phyloP scores from a whole-genome alignment of 2,329 filamentous ascomycete genomes.

The Ophiostoma sp. region DNA sequence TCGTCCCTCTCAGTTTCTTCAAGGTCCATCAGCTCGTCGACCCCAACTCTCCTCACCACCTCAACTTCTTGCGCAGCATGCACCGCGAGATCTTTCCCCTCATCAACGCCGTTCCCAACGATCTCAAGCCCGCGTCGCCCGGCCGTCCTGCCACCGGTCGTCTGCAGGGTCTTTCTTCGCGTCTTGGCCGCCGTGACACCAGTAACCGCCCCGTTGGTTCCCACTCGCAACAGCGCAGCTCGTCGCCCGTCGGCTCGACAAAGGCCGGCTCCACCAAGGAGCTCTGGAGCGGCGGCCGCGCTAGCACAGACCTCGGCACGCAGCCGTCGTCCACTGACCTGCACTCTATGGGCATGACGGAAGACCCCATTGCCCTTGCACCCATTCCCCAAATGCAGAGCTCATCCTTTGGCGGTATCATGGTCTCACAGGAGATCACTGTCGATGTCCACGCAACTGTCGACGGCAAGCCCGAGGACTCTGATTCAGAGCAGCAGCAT shows the following conservation, averaged over 20 bases:
- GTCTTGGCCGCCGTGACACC: slow-evolving; percentile 12
- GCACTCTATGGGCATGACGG: not conserved
- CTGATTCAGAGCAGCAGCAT: not conserved
- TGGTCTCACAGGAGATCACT: slow-evolving; percentile 24
- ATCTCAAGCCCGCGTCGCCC: not conserved
- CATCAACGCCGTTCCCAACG: slow-evolving; percentile 17
- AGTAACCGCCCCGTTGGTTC: not conserved
- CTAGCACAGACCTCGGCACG: slow-evolving; percentile 17
- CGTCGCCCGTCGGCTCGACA: slow-evolving; percentile 15
- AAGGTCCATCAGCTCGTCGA: slow-evolving; percentile 32
- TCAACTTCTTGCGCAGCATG: slow-evolving; percentile 21
- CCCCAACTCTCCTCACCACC: slow-evolving; percentile 21
- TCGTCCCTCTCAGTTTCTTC: slow-evolving; percentile 49
- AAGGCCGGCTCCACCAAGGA: slow-evolving; percentile 22
- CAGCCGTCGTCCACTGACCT: slow-evolving; percentile 9
- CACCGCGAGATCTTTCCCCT: slow-evolving; percentile 22
- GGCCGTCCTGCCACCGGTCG: not conserved
- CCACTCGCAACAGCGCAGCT: slow-evolving; percentile 10
- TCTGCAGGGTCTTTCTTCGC: slow-evolving; percentile 12
- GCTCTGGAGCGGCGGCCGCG: slow-evolving; percentile 18
- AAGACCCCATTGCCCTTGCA: not conserved
- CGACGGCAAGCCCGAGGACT: not conserved
- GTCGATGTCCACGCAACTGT: slow-evolving; percentile 20
- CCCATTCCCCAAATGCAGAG: not conserved
- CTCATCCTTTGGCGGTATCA: slow-evolving; percentile 22